Evolutionary conservation across 2,329 filamentous ascomycete species (phyloP).

Genomic region (Thermochaetoides dissita): DNA sequence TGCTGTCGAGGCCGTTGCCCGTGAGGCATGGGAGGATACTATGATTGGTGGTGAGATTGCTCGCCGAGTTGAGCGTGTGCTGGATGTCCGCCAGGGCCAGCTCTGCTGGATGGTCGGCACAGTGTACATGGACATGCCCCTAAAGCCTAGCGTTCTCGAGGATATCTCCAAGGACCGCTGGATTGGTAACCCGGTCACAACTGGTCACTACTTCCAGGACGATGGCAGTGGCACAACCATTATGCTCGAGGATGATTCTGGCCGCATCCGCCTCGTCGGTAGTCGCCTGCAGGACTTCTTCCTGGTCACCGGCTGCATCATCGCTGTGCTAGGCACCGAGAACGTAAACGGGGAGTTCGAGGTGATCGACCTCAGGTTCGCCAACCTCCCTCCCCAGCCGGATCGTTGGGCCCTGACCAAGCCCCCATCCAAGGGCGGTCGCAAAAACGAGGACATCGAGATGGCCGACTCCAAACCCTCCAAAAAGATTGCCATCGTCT

Average conservation of each 20-base stretch:
- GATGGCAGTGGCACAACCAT: conserved; percentile 45
- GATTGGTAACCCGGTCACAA: conserved; percentile 67
- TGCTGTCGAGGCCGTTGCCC: conserved; percentile 59
- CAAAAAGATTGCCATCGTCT: conserved; percentile 67
- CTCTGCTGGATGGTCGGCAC: conserved; percentile 92
- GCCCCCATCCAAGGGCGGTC: conserved; percentile 22
- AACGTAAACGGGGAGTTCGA: conserved; percentile 87
- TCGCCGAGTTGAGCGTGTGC: conserved; percentile 66
- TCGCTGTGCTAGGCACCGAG: conserved; percentile 90
- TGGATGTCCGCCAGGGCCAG: conserved; percentile 90
- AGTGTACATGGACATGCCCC: conserved; percentile 89
- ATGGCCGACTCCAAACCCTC: conserved; percentile 34
- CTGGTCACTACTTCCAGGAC: conserved; percentile 60
- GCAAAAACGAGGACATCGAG: conserved; percentile 36
- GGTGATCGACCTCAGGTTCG: conserved; percentile 76
- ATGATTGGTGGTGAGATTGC: conserved; percentile 64
- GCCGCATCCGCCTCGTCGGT: conserved; percentile 68
- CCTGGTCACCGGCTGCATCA: conserved; percentile 82
- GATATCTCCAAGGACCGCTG: conserved; percentile 94
- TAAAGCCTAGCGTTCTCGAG: conserved; percentile 92
- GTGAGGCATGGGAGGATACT: conserved; percentile 63
- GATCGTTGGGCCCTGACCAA: conserved; percentile 62
- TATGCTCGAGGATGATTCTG: conserved; percentile 93
- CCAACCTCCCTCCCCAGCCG: conserved; percentile 72
- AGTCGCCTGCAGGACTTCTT: conserved; percentile 50